A percentile compares a stretch with the other conserved stretches of the same genome.
Conservation (phyloP, 306 rosid genomes). For the Dalbergia cochinchinensis region DNA sequence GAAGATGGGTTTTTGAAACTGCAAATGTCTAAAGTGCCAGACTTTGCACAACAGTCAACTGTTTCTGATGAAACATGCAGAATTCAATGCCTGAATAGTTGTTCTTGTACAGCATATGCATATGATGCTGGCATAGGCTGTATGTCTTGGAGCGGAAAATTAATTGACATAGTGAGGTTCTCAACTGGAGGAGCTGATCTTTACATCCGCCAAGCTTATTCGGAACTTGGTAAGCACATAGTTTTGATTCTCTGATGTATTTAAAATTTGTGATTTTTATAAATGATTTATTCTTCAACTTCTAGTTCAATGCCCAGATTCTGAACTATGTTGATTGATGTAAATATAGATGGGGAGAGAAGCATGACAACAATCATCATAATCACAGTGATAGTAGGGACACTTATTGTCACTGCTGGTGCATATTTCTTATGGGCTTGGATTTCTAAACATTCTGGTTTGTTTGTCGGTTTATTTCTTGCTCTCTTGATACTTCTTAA, state of each 20-base stretch:
- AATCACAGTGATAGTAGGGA: constrained; percentile 23
- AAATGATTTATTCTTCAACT: neutral
- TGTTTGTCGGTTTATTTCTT: neutral
- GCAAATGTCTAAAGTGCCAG: constrained; percentile 52
- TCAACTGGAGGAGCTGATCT: constrained; percentile 42
- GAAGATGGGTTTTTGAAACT: constrained; percentile 47
- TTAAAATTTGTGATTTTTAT: neutral
- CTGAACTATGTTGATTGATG: neutral
- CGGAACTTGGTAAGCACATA: constrained; percentile 27
- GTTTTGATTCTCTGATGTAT: neutral
- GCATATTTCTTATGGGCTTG: constrained; percentile 37
- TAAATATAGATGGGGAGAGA: neutral
- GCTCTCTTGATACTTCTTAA: neutral
- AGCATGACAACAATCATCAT: neutral
- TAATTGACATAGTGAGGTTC: constrained; percentile 33
- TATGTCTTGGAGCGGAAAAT: constrained; percentile 37
- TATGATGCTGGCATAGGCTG: constrained; percentile 30
- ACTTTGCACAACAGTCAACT: neutral
- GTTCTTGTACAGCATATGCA: constrained; percentile 49
- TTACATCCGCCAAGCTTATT: constrained; percentile 24
- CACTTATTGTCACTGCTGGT: neutral
- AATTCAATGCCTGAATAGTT: constrained; percentile 24
- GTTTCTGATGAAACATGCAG: neutral
- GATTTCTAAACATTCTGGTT: constrained; percentile 25
- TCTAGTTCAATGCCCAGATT: neutral